These are phyloP conservation scores for Didymosphaeria variabile DNA, from an alignment of 2,329 filamentous ascomycete genomes.

Conservation along the genomic window DNA sequence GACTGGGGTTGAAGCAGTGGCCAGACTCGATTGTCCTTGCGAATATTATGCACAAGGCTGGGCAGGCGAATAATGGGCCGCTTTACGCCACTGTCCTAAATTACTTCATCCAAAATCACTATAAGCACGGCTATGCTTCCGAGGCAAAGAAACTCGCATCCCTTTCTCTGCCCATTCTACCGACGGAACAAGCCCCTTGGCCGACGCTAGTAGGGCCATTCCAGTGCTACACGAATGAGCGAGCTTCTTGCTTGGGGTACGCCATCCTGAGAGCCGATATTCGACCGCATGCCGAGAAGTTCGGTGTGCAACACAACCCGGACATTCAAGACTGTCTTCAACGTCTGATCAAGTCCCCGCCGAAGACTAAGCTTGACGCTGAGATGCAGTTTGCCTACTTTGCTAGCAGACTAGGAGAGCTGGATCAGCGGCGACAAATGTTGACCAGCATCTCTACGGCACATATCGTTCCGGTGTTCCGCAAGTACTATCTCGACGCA, in stretches of 20 bases:
- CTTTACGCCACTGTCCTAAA: conserved; percentile 75
- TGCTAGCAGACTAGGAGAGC: conserved; percentile 76
- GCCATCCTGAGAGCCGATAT: conserved; percentile 78
- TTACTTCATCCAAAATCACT: conserved; percentile 84
- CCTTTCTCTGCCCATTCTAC: conserved; percentile 64
- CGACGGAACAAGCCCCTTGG: conserved; percentile 71
- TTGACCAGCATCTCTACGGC: conserved; percentile 37
- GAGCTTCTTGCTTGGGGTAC: conserved; percentile 81
- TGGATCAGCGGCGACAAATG: conserved; percentile 58
- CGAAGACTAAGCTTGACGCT: conserved; percentile 72
- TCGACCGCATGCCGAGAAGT: conserved; percentile 81
- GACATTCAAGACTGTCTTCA: conserved; percentile 79
- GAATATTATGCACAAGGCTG: conserved; percentile 75
- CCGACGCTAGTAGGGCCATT: conserved; percentile 74
- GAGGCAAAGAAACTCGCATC: conserved; percentile 65
- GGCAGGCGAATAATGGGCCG: conserved; percentile 58
- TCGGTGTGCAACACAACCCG: conserved; percentile 86
- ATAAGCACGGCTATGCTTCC: conserved; percentile 75
- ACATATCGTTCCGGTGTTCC: conserved; percentile 50
- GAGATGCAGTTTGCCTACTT: conserved; percentile 83
- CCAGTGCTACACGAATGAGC: conserved; percentile 83
- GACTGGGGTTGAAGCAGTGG: conserved; percentile 75
- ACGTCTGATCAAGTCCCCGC: conserved; percentile 75
- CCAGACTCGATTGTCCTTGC: conserved; percentile 80
- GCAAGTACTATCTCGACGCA: conserved; percentile 45